These are phyloP conservation scores for Achaetomiella virescens DNA, from an alignment of 495 filamentous ascomycete genomes.

Conservation along the genomic window DNA sequence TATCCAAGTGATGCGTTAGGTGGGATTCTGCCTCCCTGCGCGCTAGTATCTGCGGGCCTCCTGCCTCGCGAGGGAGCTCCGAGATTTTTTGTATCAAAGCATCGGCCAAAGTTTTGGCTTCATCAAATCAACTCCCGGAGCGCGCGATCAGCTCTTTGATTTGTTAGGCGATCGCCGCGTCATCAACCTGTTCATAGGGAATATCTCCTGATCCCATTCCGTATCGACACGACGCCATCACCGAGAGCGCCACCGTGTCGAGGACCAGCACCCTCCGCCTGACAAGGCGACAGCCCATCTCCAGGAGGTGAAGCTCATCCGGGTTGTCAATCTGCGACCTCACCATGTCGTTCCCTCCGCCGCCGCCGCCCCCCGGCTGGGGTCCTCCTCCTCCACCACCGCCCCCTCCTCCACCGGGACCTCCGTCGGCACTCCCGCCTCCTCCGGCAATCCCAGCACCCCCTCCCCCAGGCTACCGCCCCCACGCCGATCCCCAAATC, in stretches of 20 bases:
- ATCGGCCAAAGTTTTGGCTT: conserved; percentile 25
- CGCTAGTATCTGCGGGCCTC: conserved; percentile 22
- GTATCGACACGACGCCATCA: neutral
- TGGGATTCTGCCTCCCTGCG: conserved; percentile 3
- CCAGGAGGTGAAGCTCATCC: conserved; percentile 1
- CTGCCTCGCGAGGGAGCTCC: conserved; percentile 19
- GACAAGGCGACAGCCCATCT: neutral
- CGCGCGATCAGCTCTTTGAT: conserved; percentile 17
- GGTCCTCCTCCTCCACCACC: conserved; percentile 42
- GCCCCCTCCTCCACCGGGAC: conserved; percentile 67
- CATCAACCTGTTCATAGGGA: conserved; percentile 6
- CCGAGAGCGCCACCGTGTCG: conserved; percentile 1
- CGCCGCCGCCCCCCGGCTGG: conserved; percentile 54
- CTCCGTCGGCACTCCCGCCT: conserved; percentile 67
- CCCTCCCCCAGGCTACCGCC: conserved; percentile 83
- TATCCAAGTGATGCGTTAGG: neutral
- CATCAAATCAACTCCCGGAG: conserved; percentile 13
- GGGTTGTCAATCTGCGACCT: conserved; percentile 6
- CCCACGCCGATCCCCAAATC: conserved; percentile 75
- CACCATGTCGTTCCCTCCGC: conserved; percentile 65
- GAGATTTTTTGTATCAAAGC: conserved; percentile 24
- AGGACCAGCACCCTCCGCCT: neutral
- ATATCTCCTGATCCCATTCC: neutral
- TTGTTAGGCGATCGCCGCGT: conserved; percentile 10
- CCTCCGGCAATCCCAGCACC: conserved; percentile 60